Conservation (phyloP, 148 eudicot genomes). For the Euryodendron excelsum region DNA sequence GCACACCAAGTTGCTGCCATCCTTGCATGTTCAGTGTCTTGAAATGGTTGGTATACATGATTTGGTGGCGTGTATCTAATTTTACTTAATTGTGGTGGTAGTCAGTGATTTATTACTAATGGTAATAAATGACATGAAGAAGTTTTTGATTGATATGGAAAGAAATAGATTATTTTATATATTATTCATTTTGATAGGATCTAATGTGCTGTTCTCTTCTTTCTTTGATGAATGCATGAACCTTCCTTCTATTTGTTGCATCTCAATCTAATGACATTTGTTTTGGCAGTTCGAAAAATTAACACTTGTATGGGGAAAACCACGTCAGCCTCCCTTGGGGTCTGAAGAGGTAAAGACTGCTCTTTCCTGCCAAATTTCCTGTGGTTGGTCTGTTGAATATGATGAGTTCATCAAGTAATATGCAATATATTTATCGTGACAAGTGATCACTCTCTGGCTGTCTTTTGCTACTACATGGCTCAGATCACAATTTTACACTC, state of each 20-base stretch:
- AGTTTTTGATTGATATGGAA: not conserved
- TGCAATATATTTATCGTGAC: not conserved
- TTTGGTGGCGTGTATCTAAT: not conserved
- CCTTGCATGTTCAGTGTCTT: not conserved
- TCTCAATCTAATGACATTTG: conserved; percentile 4
- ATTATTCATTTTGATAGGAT: not conserved
- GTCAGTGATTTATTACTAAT: not conserved
- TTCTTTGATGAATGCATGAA: not conserved
- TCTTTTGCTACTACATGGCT: not conserved
- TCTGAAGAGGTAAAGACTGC: conserved; percentile 62
- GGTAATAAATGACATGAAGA: not conserved
- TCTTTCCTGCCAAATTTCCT: conserved; percentile 10
- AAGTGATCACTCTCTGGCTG: conserved; percentile 6
- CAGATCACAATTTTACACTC: not conserved
- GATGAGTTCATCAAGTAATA: conserved; percentile 4
- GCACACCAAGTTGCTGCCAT: not conserved
- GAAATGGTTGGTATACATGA: not conserved
- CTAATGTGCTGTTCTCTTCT: not conserved
- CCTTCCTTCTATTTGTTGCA: not conserved
- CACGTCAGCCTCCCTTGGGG: conserved; percentile 71
- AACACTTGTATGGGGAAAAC: conserved; percentile 86
- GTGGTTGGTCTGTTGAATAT: conserved; percentile 1
- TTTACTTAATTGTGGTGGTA: not conserved
- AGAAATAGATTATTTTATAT: not conserved
- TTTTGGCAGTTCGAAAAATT: conserved; percentile 66